These are phyloP conservation scores for Trametes coccinea DNA, from an alignment of 768 basidiomycete species.

Conservation along the genomic window DNA sequence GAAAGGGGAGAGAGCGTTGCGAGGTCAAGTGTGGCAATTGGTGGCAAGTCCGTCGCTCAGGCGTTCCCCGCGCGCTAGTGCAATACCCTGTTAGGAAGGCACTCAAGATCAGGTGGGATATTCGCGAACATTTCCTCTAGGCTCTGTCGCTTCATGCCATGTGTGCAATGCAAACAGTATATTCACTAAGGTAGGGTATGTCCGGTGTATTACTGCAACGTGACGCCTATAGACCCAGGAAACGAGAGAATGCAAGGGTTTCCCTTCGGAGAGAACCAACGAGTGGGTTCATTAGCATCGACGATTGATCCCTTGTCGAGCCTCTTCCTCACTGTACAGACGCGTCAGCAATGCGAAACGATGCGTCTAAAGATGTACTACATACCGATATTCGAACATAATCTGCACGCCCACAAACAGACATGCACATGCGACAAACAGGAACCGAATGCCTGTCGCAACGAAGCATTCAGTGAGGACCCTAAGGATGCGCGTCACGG, in stretches of 20 bases:
- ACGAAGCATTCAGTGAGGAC: not conserved
- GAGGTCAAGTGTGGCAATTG: not conserved
- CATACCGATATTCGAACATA: slow-evolving; percentile 93
- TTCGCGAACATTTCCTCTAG: not conserved
- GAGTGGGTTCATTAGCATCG: slow-evolving; percentile 20
- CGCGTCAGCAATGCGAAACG: not conserved
- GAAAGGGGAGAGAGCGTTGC: not conserved
- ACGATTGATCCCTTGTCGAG: slow-evolving; percentile 31
- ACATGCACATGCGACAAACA: slow-evolving; percentile 56
- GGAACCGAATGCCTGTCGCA: slow-evolving; percentile 61
- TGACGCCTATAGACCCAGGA: too few species aligned
- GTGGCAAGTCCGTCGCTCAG: not conserved
- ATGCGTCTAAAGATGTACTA: not conserved
- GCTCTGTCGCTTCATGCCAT: too few species aligned
- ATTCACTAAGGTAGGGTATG: too few species aligned
- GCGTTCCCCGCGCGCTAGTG: not conserved
- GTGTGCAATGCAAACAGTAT: too few species aligned
- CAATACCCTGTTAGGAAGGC: not conserved
- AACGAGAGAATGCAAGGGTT: too few species aligned
- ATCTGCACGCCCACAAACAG: slow-evolving; percentile 84
- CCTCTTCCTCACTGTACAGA: slow-evolving; percentile 34
- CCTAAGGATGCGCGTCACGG: not conserved
- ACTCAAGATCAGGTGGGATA: not conserved
- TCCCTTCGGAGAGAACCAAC: too few species aligned
- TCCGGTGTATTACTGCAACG: too few species aligned